phyloP scores from a whole-genome alignment of 1,284 basidiomycete genomes.

The Thelephora terrestris region DNA sequence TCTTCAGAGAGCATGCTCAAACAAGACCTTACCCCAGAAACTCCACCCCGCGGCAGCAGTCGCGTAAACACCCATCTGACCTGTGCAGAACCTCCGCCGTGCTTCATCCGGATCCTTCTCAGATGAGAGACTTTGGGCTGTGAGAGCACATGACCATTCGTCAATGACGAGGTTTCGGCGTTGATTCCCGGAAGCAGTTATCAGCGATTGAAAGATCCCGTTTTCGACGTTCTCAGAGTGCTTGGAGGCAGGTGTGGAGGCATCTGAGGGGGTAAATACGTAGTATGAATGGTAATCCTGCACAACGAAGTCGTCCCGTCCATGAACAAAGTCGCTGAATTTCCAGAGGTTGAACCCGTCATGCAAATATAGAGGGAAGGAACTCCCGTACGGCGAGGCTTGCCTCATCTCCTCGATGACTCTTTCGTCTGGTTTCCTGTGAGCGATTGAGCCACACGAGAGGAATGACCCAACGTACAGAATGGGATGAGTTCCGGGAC shows the following conservation, averaged over 20 bases:
- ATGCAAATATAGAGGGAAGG: conserved; percentile 65
- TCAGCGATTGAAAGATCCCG: conserved; percentile 31
- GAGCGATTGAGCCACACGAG: conserved; percentile 1
- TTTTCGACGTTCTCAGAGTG: conserved; percentile 40
- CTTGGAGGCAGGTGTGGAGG: conserved; percentile 33
- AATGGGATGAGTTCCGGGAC: conserved; percentile 38
- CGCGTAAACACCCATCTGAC: conserved; percentile 53
- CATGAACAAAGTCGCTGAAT: conserved; percentile 44
- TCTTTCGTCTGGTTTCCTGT: conserved; percentile 29
- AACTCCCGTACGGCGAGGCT: conserved; percentile 32
- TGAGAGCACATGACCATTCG: conserved; percentile 68
- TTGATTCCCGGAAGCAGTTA: conserved; percentile 27
- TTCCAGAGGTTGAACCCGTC: conserved; percentile 60
- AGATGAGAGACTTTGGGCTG: conserved; percentile 39
- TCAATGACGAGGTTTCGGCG: conserved; percentile 58
- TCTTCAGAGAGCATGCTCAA: neutral
- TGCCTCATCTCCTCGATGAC: conserved; percentile 46
- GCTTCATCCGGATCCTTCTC: conserved; percentile 38
- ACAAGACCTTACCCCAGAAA: conserved; percentile 58
- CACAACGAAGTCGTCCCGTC: conserved; percentile 59
- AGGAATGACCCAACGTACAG: conserved; percentile 29
- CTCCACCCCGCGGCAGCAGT: conserved; percentile 55
- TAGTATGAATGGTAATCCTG: conserved; percentile 73
- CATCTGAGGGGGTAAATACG: conserved; percentile 47
- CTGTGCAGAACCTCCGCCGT: conserved; percentile 46